These are phyloP conservation scores for Anthostomella pinea DNA, from an alignment of 2,329 filamentous ascomycete genomes.

Conservation along the genomic window DNA sequence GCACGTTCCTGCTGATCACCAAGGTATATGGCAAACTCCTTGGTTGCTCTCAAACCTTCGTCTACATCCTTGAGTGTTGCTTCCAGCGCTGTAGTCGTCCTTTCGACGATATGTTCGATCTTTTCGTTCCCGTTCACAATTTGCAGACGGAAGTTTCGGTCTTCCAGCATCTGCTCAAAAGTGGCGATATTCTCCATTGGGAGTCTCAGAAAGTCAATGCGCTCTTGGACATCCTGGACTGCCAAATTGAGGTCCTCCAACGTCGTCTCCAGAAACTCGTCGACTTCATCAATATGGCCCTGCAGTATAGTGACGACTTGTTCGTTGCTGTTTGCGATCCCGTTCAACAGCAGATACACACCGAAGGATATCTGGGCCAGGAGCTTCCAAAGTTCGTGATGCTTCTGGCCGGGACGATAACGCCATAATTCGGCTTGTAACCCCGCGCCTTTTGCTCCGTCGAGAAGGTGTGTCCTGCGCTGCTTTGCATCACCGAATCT, in stretches of 20 bases:
- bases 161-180: conserved; percentile 85
- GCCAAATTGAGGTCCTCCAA: conserved; percentile 82
- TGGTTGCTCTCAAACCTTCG: conserved; percentile 73
- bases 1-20: conserved; percentile 59
- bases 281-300: conserved; percentile 88
- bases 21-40: conserved; percentile 75
- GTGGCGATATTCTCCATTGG: conserved; percentile 79
- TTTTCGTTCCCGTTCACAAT: conserved; percentile 85
- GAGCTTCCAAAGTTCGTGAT: conserved; percentile 87
- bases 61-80: conserved; percentile 76
- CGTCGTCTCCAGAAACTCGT: conserved; percentile 82
- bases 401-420: conserved; percentile 69
- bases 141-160: conserved; percentile 75
- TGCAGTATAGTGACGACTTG: conserved; percentile 89
- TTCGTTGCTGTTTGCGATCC: conserved; percentile 81
- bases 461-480: conserved; percentile 65
- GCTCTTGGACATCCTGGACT: conserved; percentile 72
- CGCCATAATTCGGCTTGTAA: conserved; percentile 75
- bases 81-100: conserved; percentile 72
- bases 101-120: conserved; percentile 84
- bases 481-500: conserved; percentile 55
- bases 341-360: conserved; percentile 80
- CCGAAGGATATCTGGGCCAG: conserved; percentile 92
- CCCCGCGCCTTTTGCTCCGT: conserved; percentile 64
- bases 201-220: conserved; percentile 75